Percentiles rank a stretch among this genome's conserved stretches.
These are phyloP conservation scores for Geotrichum restrictum DNA, from an alignment of 1,139 yeast genomes.

Conservation along the genomic window DNA sequence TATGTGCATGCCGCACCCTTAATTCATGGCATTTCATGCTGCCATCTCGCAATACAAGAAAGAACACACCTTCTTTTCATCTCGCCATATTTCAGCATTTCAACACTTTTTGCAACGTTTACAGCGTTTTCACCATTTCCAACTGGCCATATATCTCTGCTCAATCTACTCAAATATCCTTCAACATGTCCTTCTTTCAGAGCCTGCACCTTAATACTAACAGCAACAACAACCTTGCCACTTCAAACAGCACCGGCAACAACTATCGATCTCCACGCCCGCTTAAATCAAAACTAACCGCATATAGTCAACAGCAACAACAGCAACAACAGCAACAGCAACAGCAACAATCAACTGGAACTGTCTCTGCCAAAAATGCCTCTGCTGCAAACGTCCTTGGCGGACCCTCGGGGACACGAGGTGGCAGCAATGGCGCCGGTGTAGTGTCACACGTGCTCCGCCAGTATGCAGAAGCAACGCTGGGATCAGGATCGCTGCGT, in stretches of 20 bases:
- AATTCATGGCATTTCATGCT: background rate
- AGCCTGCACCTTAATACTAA: conserved; percentile 1
- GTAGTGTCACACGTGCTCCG: conserved; percentile 42
- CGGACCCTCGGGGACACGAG: background rate
- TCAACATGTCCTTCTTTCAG: conserved; percentile 4
- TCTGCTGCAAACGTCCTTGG: background rate
- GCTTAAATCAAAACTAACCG: background rate
- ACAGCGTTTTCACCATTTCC: too few relatives aligned
- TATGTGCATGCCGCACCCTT: background rate
- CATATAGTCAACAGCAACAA: too few relatives aligned
- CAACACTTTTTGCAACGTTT: too few relatives aligned
- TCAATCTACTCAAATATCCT: background rate
- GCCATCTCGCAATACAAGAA: too few relatives aligned
- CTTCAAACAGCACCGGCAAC: too few relatives aligned
- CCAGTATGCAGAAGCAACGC: conserved; percentile 85
- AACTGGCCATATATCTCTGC: background rate
- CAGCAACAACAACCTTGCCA: conserved; percentile 21
- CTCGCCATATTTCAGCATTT: too few relatives aligned
- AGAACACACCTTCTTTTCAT: too few relatives aligned
- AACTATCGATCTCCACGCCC: background rate
- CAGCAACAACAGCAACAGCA: too few relatives aligned
- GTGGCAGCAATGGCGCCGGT: conserved; percentile 18
- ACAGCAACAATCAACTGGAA: conserved; percentile 64
- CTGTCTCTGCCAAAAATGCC: conserved; percentile 38
- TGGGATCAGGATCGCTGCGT: conserved; percentile 85